phyloP scores from a whole-genome alignment of 352 stramenopile species.

The Phytophthora agathidicida region DNA sequence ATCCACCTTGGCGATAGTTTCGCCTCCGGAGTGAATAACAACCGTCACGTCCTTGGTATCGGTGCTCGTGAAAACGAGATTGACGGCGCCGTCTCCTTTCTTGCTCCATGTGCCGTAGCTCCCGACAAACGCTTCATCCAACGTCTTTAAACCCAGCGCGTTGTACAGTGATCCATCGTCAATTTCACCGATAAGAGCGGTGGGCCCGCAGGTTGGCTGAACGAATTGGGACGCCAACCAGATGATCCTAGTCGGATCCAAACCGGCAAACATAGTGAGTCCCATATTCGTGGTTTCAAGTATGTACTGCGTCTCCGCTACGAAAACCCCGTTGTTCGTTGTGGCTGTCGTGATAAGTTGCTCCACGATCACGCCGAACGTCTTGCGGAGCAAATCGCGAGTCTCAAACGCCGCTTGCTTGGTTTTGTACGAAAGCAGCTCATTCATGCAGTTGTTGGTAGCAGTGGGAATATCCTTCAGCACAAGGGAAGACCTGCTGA shows the following conservation, averaged over 20 bases:
- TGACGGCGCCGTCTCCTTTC: slow-evolving; percentile 25
- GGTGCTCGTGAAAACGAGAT: slow-evolving; percentile 23
- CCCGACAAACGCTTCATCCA: slow-evolving; percentile 28
- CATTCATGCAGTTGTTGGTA: slow-evolving; percentile 34
- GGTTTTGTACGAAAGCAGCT: slow-evolving; percentile 24
- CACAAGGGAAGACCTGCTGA: slow-evolving; percentile 18
- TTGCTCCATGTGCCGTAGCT: slow-evolving; percentile 26
- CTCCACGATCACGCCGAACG: slow-evolving; percentile 29
- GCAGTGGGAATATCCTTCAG: slow-evolving; percentile 20
- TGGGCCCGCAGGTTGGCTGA: slow-evolving; percentile 28
- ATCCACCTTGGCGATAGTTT: slow-evolving; percentile 13
- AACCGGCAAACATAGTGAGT: slow-evolving; percentile 11
- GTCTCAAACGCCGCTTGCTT: slow-evolving; percentile 25
- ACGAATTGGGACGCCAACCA: slow-evolving; percentile 32
- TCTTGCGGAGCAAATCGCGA: slow-evolving; percentile 29
- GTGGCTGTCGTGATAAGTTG: slow-evolving; percentile 17
- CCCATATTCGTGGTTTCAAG: slow-evolving; percentile 19
- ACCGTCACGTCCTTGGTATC: slow-evolving; percentile 30
- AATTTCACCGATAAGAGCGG: slow-evolving; percentile 26
- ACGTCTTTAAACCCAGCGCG: slow-evolving; percentile 14
- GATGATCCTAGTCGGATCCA: slow-evolving; percentile 26
- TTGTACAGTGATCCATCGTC: slow-evolving; percentile 31
- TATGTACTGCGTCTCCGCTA: slow-evolving; percentile 14
- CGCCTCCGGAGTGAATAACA: slow-evolving; percentile 27
- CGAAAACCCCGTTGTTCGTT: slow-evolving; percentile 15